Conservation (phyloP, 2,329 filamentous ascomycete genomes). For the Ceratocystis destructans region DNA sequence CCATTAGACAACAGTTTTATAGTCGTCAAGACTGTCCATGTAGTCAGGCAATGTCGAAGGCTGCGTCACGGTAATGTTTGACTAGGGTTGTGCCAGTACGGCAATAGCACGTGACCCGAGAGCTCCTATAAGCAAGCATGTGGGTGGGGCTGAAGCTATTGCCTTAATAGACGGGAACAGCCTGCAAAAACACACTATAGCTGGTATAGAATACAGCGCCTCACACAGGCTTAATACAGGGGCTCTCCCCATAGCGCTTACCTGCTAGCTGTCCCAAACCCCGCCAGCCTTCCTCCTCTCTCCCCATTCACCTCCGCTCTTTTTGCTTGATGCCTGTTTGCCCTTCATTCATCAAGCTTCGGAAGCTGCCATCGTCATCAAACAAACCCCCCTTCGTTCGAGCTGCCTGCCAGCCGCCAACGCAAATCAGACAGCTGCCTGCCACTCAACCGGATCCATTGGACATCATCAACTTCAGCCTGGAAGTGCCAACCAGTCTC, state of each 20-base stretch:
- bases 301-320: background rate
- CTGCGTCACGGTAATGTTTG: no score
- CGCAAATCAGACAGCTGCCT: background rate
- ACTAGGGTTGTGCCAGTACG: no score
- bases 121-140: background rate
- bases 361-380: slow-evolving; percentile 7
- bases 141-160: background rate
- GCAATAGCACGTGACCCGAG: no score
- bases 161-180: background rate
- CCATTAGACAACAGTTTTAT: no score
- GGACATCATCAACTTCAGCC: slow-evolving; percentile 5
- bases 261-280: slow-evolving; percentile 5
- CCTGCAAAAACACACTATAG: background rate
- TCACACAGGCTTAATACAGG: background rate
- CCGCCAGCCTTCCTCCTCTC: background rate
- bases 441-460: background rate
- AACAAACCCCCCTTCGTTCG: background rate
- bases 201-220: background rate
- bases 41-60: background rate
- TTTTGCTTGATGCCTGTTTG: background rate
- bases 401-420: background rate
- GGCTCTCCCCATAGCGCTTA: background rate
- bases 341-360: background rate
- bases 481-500: background rate
- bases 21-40: slow-evolving; percentile 1